Percentiles rank a stretch among this genome's conserved stretches.
phyloP scores from a whole-genome alignment of 192 early-diverging fungal species.

The Umbelopsis sp. region DNA sequence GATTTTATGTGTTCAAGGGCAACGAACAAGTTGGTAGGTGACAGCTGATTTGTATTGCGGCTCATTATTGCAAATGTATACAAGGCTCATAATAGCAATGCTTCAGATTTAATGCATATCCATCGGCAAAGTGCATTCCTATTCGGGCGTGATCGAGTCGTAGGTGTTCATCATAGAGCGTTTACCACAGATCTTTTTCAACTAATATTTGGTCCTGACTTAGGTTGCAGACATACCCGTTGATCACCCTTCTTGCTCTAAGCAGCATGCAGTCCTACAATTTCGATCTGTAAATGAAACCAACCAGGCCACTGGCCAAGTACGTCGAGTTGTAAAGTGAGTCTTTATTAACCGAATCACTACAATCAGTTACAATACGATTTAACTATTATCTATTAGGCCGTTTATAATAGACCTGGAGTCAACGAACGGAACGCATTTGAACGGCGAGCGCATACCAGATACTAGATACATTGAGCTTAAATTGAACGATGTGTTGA shows the following conservation, averaged over 20 bases:
- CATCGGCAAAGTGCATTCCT: constrained; percentile 86
- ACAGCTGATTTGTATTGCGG: neutral
- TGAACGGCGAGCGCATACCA: constrained; percentile 81
- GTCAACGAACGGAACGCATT: constrained; percentile 88
- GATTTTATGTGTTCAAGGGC: constrained; percentile 95
- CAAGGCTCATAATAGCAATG: neutral
- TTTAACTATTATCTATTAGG: constrained; percentile 43
- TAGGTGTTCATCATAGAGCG: constrained; percentile 36
- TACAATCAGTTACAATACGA: neutral
- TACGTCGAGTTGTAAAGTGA: constrained; percentile 59
- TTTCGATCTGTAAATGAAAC: constrained; percentile 69
- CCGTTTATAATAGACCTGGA: constrained; percentile 94
- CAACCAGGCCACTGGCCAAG: constrained; percentile 47
- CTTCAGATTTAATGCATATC: constrained; percentile 82
- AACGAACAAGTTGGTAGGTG: constrained; percentile 77
- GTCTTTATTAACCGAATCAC: neutral
- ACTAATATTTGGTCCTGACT: neutral
- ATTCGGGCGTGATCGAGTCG: constrained; percentile 83
- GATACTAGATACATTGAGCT: constrained; percentile 84
- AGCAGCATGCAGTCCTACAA: constrained; percentile 94
- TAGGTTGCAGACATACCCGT: constrained; percentile 88
- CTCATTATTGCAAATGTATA: neutral
- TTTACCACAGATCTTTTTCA: neutral
- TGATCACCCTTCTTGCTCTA: constrained; percentile 94
- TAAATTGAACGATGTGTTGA: constrained; percentile 79